Percentiles rank a stretch among this genome's conserved stretches.
These are phyloP conservation scores for Penicillium olsonii DNA, from an alignment of 2,329 filamentous ascomycete species.

Conservation along the genomic window DNA sequence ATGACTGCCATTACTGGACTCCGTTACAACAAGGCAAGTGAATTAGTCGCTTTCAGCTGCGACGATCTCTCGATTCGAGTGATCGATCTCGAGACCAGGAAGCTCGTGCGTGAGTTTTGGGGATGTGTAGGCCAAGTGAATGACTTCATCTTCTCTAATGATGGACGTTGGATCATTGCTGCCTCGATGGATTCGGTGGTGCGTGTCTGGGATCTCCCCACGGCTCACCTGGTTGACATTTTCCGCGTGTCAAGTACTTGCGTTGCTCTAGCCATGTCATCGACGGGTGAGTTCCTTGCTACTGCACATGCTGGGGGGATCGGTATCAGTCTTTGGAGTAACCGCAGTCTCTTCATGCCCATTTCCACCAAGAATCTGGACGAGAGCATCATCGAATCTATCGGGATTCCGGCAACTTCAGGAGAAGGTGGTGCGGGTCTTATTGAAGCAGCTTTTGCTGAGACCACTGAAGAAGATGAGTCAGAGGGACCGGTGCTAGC, in stretches of 20 bases:
- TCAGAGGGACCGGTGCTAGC: slow-evolving; percentile 56
- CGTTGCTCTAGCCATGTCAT: slow-evolving; percentile 82
- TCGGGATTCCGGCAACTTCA: slow-evolving; percentile 72
- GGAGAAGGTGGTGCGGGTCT: slow-evolving; percentile 77
- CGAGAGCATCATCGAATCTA: slow-evolving; percentile 68
- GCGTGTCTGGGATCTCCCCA: slow-evolving; percentile 92
- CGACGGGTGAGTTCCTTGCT: slow-evolving; percentile 90
- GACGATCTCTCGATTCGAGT: slow-evolving; percentile 86
- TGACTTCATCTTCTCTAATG: slow-evolving; percentile 85
- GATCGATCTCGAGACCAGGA: slow-evolving; percentile 86
- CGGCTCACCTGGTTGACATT: slow-evolving; percentile 90
- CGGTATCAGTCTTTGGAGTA: slow-evolving; percentile 95
- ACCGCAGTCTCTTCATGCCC: slow-evolving; percentile 86
- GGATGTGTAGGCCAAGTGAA: slow-evolving; percentile 72
- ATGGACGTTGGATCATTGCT: slow-evolving; percentile 90
- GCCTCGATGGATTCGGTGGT: slow-evolving; percentile 78
- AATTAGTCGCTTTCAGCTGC: slow-evolving; percentile 84
- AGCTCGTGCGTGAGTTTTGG: slow-evolving; percentile 90
- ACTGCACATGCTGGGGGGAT: slow-evolving; percentile 79
- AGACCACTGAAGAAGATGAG: slow-evolving; percentile 49
- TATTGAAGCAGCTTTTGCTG: slow-evolving; percentile 73
- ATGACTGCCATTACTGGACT: slow-evolving; percentile 75
- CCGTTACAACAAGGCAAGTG: slow-evolving; percentile 78
- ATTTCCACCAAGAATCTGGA: slow-evolving; percentile 83
- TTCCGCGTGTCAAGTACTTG: slow-evolving; percentile 78